Conservation (phyloP, 1,284 basidiomycete species). For the Cryptococcus neoformans region DNA sequence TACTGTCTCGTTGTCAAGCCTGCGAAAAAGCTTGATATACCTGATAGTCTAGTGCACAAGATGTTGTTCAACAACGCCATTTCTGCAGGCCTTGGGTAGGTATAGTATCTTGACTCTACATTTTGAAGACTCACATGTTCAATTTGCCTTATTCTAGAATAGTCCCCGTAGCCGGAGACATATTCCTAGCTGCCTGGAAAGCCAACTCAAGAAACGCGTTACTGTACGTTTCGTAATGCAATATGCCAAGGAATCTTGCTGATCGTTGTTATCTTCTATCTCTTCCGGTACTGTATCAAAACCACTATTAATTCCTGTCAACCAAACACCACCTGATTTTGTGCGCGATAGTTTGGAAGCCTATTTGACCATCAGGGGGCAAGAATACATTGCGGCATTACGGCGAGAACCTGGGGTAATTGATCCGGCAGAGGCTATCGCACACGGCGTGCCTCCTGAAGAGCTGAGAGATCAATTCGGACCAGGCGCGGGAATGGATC, state of each 20-base stretch:
- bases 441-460: constrained; percentile 9
- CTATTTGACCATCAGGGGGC: constrained; percentile 41
- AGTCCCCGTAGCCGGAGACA: constrained; percentile 74
- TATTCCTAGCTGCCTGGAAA: constrained; percentile 71
- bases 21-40: constrained; percentile 62
- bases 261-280: background rate
- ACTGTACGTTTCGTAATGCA: constrained; percentile 17
- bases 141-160: constrained; percentile 39
- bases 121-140: background rate
- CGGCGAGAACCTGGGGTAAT: constrained; percentile 8
- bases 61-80: constrained; percentile 81
- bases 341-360: constrained; percentile 37
- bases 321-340: no score
- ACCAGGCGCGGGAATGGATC: constrained; percentile 18
- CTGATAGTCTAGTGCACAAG: constrained; percentile 62
- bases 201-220: constrained; percentile 85
- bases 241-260: background rate
- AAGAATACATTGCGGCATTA: constrained; percentile 36
- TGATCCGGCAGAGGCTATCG: constrained; percentile 4
- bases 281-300: no score
- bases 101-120: background rate
- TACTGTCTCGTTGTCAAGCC: constrained; percentile 76
- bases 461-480: constrained; percentile 12
- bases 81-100: constrained; percentile 62
- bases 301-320: constrained; percentile 4